Conservation (phyloP, 1,139 yeast species). For the Hansenula lynferdii region DNA sequence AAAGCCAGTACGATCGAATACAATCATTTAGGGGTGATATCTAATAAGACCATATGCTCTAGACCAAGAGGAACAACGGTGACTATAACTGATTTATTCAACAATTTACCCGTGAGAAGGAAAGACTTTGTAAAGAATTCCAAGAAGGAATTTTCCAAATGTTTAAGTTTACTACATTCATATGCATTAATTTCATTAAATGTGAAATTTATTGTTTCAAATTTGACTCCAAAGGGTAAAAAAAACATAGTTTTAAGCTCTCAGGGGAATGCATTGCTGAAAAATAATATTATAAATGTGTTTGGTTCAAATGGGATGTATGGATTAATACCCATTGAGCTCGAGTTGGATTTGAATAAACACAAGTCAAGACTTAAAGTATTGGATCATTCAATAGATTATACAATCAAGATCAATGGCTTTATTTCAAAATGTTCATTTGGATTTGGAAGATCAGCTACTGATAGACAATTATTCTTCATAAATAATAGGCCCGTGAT, state of each 20-base stretch:
- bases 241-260: conserved; percentile 47
- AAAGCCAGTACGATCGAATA: conserved; percentile 51
- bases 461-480: conserved; percentile 71
- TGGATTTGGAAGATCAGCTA: conserved; percentile 67
- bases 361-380: conserved; percentile 5
- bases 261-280: conserved; percentile 40
- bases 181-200: conserved; percentile 60
- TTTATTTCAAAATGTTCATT: conserved; percentile 68
- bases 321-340: conserved; percentile 47
- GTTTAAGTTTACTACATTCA: conserved; percentile 56
- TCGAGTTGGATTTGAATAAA: conserved; percentile 27
- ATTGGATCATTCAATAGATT: conserved; percentile 10
- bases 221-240: conserved; percentile 43
- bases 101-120: conserved; percentile 66
- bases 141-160: conserved; percentile 68
- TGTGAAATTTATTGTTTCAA: conserved; percentile 55
- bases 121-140: conserved; percentile 66
- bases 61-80: conserved; percentile 61
- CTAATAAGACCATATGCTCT: conserved; percentile 35
- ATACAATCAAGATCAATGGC: conserved; percentile 44
- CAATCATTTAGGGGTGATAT: conserved; percentile 47
- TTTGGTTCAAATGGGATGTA: conserved; percentile 64
- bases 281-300: conserved; percentile 58
- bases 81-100: conserved; percentile 46
- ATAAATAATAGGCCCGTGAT: conserved; percentile 74